phyloP scores from a whole-genome alignment of 345 rosid species.

The Syzygium grande region DNA sequence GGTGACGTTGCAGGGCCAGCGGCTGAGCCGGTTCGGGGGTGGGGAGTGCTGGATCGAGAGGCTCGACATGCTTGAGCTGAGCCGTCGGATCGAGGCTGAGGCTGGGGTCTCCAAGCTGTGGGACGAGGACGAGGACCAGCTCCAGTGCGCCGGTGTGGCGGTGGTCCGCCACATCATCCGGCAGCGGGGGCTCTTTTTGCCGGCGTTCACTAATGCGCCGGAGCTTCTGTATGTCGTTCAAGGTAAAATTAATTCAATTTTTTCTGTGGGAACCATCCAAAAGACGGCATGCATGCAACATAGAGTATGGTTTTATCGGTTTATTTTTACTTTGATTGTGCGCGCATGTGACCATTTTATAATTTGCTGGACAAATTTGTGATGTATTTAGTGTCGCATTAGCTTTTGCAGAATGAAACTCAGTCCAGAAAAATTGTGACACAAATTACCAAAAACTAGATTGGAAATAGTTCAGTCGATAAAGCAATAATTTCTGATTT shows the following conservation, averaged over 20 bases:
- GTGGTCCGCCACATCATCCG: conserved; percentile 25
- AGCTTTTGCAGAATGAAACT: background rate
- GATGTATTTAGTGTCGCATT: too few species aligned
- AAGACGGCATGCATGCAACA: background rate
- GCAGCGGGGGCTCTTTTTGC: conserved; percentile 26
- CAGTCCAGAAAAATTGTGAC: background rate
- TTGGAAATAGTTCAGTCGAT: background rate
- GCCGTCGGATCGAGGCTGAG: conserved; percentile 16
- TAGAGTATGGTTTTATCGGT: background rate
- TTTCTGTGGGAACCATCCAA: background rate
- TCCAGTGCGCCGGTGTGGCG: conserved; percentile 36
- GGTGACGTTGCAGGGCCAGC: background rate
- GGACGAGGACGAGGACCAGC: conserved; percentile 26
- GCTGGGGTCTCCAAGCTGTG: conserved; percentile 35
- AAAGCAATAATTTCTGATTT: background rate
- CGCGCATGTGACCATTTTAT: background rate
- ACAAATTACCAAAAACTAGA: background rate
- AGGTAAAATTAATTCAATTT: conserved; percentile 15
- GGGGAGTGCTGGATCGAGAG: conserved; percentile 23
- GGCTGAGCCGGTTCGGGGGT: background rate
- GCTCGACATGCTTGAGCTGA: conserved; percentile 27
- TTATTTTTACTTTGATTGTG: background rate
- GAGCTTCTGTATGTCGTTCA: conserved; percentile 26
- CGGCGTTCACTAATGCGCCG: conserved; percentile 26
- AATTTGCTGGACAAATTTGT: background rate